A percentile compares a stretch with the other conserved stretches of the same genome.
phyloP scores from a whole-genome alignment of 2,329 filamentous ascomycete species.

The Aspergillus sp. region DNA sequence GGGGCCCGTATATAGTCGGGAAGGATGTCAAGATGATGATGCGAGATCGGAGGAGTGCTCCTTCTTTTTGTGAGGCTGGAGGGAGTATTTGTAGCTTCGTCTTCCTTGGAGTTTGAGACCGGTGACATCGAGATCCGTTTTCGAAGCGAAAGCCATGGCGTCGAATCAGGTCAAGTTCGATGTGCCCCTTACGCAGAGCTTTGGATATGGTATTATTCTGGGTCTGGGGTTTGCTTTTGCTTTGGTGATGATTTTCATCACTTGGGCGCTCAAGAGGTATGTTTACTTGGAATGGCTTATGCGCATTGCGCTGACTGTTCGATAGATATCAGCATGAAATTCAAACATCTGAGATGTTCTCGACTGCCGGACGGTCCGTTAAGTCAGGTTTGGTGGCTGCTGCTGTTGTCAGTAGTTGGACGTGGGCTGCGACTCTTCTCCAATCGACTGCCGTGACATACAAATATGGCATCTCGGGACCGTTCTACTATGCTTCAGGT shows the following conservation, averaged over 20 bases:
- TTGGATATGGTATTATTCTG: slow-evolving; percentile 71
- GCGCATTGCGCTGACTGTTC: not conserved
- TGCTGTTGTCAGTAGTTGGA: slow-evolving; percentile 90
- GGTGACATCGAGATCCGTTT: no score
- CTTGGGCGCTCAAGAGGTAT: slow-evolving; percentile 59
- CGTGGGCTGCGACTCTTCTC: slow-evolving; percentile 78
- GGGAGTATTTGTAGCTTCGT: not conserved
- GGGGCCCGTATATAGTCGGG: not conserved
- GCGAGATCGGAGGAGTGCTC: not conserved
- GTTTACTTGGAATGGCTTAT: not conserved
- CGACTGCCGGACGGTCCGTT: slow-evolving; percentile 76
- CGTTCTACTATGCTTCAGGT: slow-evolving; percentile 61
- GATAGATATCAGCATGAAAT: slow-evolving; percentile 60
- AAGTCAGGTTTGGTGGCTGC: slow-evolving; percentile 83
- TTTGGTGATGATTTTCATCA: slow-evolving; percentile 67
- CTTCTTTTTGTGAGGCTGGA: not conserved
- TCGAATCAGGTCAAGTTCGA: slow-evolving; percentile 21
- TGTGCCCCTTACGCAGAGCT: slow-evolving; percentile 47
- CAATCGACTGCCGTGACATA: slow-evolving; percentile 79
- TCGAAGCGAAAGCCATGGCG: slow-evolving; percentile 11
- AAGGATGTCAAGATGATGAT: not conserved
- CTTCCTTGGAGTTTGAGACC: not conserved
- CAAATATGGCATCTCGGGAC: slow-evolving; percentile 62
- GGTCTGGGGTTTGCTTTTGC: slow-evolving; percentile 69
- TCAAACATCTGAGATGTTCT: slow-evolving; percentile 91